Evolutionary conservation across 2,329 filamentous ascomycete genomes (phyloP).

Genomic region (Drechslerella coelobrocha): DNA sequence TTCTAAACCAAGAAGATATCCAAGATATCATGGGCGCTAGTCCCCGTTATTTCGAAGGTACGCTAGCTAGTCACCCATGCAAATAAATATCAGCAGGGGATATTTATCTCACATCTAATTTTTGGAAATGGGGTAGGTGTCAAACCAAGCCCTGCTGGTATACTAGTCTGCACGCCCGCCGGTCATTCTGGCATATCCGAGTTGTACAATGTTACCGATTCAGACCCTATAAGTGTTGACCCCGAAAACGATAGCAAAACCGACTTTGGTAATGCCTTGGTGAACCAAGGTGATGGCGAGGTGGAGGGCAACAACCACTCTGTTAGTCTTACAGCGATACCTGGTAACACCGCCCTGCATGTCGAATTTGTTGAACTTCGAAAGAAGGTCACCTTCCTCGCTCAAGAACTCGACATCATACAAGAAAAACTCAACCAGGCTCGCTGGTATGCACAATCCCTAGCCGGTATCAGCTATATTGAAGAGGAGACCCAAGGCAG

Average conservation of each 20-base stretch:
- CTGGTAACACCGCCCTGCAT: neutral
- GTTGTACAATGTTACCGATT: neutral
- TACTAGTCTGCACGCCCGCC: neutral
- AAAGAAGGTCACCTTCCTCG: slow-evolving; percentile 86
- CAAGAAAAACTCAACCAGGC: slow-evolving; percentile 66
- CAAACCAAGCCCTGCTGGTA: slow-evolving; percentile 10
- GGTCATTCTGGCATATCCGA: neutral
- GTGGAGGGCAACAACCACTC: too few species aligned
- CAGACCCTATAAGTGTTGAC: too few species aligned
- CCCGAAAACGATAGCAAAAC: neutral
- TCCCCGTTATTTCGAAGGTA: slow-evolving; percentile 8
- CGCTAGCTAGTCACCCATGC: neutral
- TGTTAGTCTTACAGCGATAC: neutral
- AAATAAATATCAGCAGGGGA: neutral
- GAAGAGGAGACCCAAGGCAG: too few species aligned
- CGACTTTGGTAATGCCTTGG: too few species aligned
- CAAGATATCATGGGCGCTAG: slow-evolving; percentile 6
- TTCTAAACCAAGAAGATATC: slow-evolving; percentile 5
- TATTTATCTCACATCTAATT: neutral
- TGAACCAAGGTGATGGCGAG: too few species aligned
- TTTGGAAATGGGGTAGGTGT: neutral
- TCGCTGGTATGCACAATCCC: slow-evolving; percentile 60
- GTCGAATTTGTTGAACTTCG: slow-evolving; percentile 68
- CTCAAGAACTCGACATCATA: slow-evolving; percentile 70
- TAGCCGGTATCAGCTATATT: slow-evolving; percentile 63